Conservation (phyloP, 1,284 basidiomycete genomes). For the Limonomyces culmigenus region DNA sequence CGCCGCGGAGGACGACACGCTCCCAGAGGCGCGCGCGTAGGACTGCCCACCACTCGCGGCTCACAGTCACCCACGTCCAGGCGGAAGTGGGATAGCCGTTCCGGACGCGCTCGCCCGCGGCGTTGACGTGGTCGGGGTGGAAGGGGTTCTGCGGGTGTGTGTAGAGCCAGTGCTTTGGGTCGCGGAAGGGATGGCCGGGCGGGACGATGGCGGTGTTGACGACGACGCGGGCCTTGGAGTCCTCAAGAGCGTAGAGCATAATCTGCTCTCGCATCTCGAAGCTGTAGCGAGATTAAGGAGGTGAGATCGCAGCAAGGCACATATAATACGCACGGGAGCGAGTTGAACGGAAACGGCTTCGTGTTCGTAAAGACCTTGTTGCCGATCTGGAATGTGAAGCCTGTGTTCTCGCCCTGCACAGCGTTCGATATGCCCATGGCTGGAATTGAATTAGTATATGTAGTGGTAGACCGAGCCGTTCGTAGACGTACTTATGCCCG, state of each 20-base stretch:
- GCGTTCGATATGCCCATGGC: not conserved
- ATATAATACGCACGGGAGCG: not conserved
- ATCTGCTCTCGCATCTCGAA: not conserved
- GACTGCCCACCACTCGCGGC: not conserved
- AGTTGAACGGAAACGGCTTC: not conserved
- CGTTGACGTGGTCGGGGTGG: not conserved
- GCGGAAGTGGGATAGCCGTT: not conserved
- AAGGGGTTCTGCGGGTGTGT: not conserved
- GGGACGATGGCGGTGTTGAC: not conserved
- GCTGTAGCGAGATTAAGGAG: not conserved
- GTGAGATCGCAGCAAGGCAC: not conserved
- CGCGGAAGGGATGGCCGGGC: not conserved
- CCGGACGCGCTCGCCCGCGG: not conserved
- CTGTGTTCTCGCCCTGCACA: not conserved
- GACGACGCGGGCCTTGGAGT: not conserved
- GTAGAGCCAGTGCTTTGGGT: not conserved
- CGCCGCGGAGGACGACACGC: not conserved
- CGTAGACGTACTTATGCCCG: no score
- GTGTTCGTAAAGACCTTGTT: conserved; percentile 1
- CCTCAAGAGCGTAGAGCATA: not conserved
- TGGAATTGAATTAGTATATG: no score
- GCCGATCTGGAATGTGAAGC: not conserved
- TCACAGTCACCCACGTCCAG: not conserved
- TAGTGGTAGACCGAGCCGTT: no score
- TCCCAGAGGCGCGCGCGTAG: not conserved